Evolutionary conservation across 2,329 filamentous ascomycete genomes (phyloP).

Genomic region (Verticillium albo-atrum): DNA sequence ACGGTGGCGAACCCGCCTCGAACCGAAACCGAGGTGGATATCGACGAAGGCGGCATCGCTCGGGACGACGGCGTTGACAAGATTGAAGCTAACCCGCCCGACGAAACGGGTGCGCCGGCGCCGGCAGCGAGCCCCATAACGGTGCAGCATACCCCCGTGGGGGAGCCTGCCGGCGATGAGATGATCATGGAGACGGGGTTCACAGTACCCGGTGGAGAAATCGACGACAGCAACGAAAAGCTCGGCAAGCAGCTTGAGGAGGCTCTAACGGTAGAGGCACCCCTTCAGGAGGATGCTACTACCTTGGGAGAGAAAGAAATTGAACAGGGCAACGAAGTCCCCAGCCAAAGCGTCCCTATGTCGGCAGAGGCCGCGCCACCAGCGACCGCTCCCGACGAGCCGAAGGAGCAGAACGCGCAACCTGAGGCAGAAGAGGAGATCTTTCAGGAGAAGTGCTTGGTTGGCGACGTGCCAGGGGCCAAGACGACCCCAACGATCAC

Average conservation of each 20-base stretch:
- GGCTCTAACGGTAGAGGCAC: background rate
- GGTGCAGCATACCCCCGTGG: background rate
- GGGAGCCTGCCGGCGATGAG: background rate
- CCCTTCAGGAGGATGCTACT: background rate
- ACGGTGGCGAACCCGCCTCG: background rate
- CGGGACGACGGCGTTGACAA: background rate
- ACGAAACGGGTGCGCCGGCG: background rate
- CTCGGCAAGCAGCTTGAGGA: constrained; percentile 1
- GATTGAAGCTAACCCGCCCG: background rate
- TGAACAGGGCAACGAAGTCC: background rate
- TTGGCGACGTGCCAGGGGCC: background rate
- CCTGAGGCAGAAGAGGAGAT: background rate
- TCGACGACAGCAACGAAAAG: constrained; percentile 3
- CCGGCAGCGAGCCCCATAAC: background rate
- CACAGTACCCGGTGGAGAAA: constrained; percentile 12
- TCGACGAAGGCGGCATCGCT: background rate
- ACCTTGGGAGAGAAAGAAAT: background rate
- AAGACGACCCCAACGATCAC: constrained; percentile 2
- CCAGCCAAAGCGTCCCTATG: background rate
- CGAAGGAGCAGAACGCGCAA: background rate
- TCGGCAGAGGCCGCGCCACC: background rate
- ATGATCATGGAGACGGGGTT: constrained; percentile 8
- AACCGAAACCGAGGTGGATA: background rate
- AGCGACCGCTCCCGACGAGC: background rate
- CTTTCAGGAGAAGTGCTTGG: background rate